Percentiles rank a stretch among this genome's conserved stretches.
phyloP scores from a whole-genome alignment of 2,329 filamentous ascomycete species.

The Rutstroemia sp. region DNA sequence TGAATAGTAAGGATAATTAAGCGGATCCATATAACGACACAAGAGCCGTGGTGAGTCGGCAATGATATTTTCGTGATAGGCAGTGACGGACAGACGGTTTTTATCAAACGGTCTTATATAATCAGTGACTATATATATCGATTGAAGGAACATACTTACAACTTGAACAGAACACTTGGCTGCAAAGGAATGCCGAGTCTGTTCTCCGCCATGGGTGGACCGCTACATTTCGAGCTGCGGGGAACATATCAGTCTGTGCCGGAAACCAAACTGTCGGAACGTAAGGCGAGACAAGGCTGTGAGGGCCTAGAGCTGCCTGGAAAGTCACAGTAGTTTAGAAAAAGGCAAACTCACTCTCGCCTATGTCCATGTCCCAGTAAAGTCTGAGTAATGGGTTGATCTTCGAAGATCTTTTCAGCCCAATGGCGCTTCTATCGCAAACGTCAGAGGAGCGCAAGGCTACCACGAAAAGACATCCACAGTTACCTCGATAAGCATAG shows the following conservation, averaged over 20 bases:
- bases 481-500: constrained; percentile 22
- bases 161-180: constrained; percentile 46
- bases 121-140: background rate
- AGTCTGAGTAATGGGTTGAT: constrained; percentile 43
- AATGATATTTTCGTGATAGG: constrained; percentile 40
- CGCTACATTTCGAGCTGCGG: constrained; percentile 39
- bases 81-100: constrained; percentile 45
- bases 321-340: background rate
- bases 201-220: constrained; percentile 38
- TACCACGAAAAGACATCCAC: background rate
- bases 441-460: constrained; percentile 13
- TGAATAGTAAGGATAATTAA: constrained; percentile 35
- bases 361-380: constrained; percentile 40
- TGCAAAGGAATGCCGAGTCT: constrained; percentile 39
- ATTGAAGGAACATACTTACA: constrained; percentile 32
- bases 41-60: constrained; percentile 23
- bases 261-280: constrained; percentile 6
- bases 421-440: constrained; percentile 44
- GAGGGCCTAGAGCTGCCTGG: background rate
- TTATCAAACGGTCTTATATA: constrained; percentile 44
- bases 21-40: constrained; percentile 27
- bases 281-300: background rate
- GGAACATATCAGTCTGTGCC: constrained; percentile 10
- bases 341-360: constrained; percentile 29
- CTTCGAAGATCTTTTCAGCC: constrained; percentile 53